These are phyloP conservation scores for Leishmania lainsoni DNA, from an alignment of 208 protist genomes.

Conservation along the genomic window DNA sequence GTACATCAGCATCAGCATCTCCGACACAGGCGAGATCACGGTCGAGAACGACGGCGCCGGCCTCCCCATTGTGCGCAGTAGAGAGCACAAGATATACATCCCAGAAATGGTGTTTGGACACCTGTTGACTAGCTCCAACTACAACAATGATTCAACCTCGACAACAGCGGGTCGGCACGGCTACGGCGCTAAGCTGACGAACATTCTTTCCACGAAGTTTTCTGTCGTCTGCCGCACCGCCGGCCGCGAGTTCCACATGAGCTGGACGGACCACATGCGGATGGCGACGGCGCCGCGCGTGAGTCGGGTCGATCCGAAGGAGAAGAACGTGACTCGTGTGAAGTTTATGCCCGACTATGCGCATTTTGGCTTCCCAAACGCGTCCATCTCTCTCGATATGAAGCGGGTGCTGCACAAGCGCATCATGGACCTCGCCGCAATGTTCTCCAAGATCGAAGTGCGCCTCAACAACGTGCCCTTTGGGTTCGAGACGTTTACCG, in stretches of 20 bases:
- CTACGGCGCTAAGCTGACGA: constrained; percentile 98
- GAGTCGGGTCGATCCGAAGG: constrained; percentile 60
- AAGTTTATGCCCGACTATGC: constrained; percentile 91
- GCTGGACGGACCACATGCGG: constrained; percentile 98
- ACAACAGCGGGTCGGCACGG: constrained; percentile 97
- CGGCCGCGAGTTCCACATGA: constrained; percentile 93
- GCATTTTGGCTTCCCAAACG: constrained; percentile 75
- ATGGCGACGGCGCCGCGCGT: constrained; percentile 92
- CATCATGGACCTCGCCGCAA: constrained; percentile 93
- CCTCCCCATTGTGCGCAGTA: constrained; percentile 93
- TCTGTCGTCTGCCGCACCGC: constrained; percentile 91
- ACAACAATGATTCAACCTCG: constrained; percentile 93
- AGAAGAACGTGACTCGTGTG: constrained; percentile 81
- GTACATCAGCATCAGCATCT: constrained; percentile 93
- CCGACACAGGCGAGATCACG: constrained; percentile 86
- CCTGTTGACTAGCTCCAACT: constrained; percentile 97
- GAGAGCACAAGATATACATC: constrained; percentile 94
- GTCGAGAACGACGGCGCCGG: constrained; percentile 96
- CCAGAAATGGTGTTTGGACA: constrained; percentile 98
- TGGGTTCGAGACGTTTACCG: constrained; percentile 94
- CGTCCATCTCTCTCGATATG: constrained; percentile 84
- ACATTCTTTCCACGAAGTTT: constrained; percentile 99
- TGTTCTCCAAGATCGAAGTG: constrained; percentile 92
- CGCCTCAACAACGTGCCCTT: constrained; percentile 96
- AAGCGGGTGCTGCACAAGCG: constrained; percentile 89